These are phyloP conservation scores for Tanacetum coccineum DNA, from an alignment of 129 eudicot species.

Conservation along the genomic window DNA sequence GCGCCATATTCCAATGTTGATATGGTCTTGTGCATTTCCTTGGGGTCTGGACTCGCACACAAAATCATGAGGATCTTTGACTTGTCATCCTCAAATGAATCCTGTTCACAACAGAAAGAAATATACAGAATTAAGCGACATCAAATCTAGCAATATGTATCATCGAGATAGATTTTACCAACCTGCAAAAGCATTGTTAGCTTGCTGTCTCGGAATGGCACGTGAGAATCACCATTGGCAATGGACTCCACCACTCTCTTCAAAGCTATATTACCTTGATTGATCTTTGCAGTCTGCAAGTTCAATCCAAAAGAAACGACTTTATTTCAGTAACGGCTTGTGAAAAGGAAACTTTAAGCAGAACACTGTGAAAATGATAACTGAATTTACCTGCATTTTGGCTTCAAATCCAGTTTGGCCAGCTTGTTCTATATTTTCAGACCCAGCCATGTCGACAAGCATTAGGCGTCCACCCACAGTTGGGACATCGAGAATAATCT, in stretches of 20 bases:
- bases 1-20: constrained; percentile 96
- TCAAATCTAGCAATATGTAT: neutral
- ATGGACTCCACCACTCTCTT: constrained; percentile 98
- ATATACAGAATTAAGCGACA: neutral
- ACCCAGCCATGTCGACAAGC: constrained; percentile 99
- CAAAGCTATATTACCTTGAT: constrained; percentile 91
- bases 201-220: constrained; percentile 99
- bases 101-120: constrained; percentile 31
- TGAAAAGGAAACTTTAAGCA: too few species aligned
- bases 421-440: constrained; percentile 97
- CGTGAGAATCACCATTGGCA: constrained; percentile 98
- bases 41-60: constrained; percentile 96
- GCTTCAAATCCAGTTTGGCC: constrained; percentile 94
- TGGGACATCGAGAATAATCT: constrained; percentile 94
- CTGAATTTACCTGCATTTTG: constrained; percentile 75
- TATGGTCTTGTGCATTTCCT: constrained; percentile 88
- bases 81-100: constrained; percentile 95
- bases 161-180: constrained; percentile 11
- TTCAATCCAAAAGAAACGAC: neutral
- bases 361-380: neutral
- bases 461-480: constrained; percentile 94
- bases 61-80: constrained; percentile 92
- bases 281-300: constrained; percentile 88
- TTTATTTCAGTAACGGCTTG: too few species aligned
- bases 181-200: constrained; percentile 97